Base-by-base conservation (phyloP, 805 yeast species). In the Candida sithepensis region DNA sequence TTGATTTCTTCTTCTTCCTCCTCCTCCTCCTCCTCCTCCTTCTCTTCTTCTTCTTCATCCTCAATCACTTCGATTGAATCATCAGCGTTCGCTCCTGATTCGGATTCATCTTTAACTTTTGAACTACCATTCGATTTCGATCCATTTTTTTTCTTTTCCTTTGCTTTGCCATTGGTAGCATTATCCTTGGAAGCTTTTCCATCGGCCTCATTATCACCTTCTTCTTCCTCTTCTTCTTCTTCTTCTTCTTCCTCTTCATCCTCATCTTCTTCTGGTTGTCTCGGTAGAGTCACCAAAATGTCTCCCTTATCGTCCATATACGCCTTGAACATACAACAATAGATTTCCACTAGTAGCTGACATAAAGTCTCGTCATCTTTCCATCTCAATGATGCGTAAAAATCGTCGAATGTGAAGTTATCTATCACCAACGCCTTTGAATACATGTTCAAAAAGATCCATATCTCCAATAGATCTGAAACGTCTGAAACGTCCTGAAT, bases 391-490 rank as follows among this genome's bases (percentile, higher is more conserved):
- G 80, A 82, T 46, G 79, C 78, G 7, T 84, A 60, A 57, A 79
- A 86, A 54, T 85, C 95, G 66, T 88, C 96, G 67, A 85, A 87
- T 0, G 92, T 83, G 56, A 87, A 83, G 0, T 85, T 77, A 57
- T 84, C 89, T n/a, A 89, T 66, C 4, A 75, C 60, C 28, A 88
- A 67, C 0, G 88, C 80, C 32, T 74, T 74, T 54, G 81, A 79
- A 63, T 82, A 88, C 43, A 86, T 74, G 61, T 87, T 87, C 24
- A 88, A 64, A 57, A 88, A 89, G 1, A 79, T 70, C 96, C 96
- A 89, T 3, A 77, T 63, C 56, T 87, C 91, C 21, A 89, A 60
- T 0, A 84, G 75, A 43, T 77, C 78, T 1, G 68, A 62, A 13
- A 61, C 53, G 38, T 65, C 59, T 16, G 57, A 51, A 24, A 58